Percentiles rank a stretch among this genome's conserved stretches.
Evolutionary conservation across 1,284 basidiomycete species (phyloP).

Genomic region (Ganoderma boninense): DNA sequence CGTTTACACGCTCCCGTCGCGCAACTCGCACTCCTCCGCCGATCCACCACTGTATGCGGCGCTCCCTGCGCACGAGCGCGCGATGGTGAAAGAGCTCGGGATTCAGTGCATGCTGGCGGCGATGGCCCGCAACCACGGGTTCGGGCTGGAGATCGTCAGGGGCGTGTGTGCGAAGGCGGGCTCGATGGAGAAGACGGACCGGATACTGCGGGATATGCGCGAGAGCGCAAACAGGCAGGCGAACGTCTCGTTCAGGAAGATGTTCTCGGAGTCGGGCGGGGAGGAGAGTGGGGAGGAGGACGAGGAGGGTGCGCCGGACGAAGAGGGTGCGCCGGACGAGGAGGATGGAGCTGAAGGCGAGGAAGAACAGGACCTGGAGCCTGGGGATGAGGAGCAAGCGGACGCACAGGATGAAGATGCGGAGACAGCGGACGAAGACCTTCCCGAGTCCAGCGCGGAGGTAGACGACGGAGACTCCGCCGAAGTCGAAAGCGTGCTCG

Average conservation of each 20-base stretch:
- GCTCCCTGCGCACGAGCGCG: conserved; percentile 23
- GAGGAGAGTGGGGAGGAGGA: conserved; percentile 13
- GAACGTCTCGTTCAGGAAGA: conserved; percentile 18
- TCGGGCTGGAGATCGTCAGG: conserved; percentile 30
- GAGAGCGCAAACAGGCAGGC: conserved; percentile 29
- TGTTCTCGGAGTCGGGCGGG: background rate
- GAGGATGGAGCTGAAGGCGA: background rate
- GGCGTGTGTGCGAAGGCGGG: conserved; percentile 24
- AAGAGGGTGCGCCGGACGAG: too few relatives aligned
- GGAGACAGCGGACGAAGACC: background rate
- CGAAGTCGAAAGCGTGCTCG: conserved; percentile 24
- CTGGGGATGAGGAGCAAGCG: background rate
- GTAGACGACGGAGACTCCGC: background rate
- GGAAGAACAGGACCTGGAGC: conserved; percentile 1
- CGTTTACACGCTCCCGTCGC: conserved; percentile 10
- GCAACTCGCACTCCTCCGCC: conserved; percentile 7
- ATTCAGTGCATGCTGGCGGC: conserved; percentile 28
- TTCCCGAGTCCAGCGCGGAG: background rate
- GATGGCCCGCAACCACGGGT: conserved; percentile 38
- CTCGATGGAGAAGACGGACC: conserved; percentile 30
- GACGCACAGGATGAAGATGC: conserved; percentile 2
- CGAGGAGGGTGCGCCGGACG: background rate
- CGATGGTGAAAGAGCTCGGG: conserved; percentile 28
- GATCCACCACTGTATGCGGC: conserved; percentile 8
- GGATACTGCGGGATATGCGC: conserved; percentile 32